Conservation (phyloP, 768 basidiomycete species). For the Hebeloma cylindrosporum region DNA sequence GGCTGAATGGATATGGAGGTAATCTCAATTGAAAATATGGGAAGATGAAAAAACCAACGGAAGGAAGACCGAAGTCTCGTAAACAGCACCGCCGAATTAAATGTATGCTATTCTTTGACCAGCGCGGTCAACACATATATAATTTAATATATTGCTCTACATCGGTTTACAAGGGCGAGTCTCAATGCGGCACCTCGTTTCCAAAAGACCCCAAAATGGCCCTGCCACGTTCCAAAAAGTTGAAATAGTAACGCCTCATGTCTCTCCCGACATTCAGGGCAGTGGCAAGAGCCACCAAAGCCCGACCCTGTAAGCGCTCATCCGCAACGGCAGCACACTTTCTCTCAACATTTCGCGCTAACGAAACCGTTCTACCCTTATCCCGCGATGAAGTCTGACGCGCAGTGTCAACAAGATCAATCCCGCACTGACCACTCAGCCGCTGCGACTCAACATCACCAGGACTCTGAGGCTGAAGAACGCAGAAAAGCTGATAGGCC, state of each 20-base stretch:
- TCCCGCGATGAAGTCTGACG: neutral
- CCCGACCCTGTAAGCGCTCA: conserved; percentile 8
- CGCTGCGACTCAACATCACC: neutral
- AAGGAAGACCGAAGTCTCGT: no score
- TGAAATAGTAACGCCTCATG: conserved; percentile 3
- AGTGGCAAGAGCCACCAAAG: conserved; percentile 1
- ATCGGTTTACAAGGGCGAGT: no score
- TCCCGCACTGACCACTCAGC: conserved; percentile 6
- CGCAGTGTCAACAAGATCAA: conserved; percentile 8
- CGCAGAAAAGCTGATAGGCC: conserved; percentile 9
- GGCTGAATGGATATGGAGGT: no score
- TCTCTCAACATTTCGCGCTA: conserved; percentile 5
- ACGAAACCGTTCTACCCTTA: neutral
- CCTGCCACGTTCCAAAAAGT: conserved; percentile 2
- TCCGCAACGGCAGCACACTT: conserved; percentile 10
- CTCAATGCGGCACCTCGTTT: no score
- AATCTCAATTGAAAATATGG: no score
- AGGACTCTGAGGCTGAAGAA: neutral
- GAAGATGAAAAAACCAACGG: no score
- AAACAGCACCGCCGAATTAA: no score
- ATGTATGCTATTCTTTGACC: no score
- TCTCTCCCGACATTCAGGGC: neutral
- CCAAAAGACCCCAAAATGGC: conserved; percentile 1
- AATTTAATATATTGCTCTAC: no score
- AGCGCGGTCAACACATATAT: no score